These are phyloP conservation scores for Licmophora abbreviata DNA, from an alignment of 108 stramenopile genomes.

Conservation along the genomic window DNA sequence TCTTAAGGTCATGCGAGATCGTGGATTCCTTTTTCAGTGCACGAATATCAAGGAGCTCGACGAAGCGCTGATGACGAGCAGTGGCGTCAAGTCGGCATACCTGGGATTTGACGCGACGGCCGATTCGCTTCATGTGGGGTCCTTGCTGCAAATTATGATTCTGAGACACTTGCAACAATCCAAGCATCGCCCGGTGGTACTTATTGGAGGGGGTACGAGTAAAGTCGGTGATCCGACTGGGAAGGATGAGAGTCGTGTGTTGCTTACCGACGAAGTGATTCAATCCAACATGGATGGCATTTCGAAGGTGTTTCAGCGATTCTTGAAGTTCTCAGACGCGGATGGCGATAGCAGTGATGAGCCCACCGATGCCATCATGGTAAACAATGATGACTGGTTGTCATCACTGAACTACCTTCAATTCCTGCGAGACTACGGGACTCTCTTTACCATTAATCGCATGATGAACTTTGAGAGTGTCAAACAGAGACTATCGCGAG, in stretches of 20 bases:
- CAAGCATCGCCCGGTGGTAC: slow-evolving; percentile 86
- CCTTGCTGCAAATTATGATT: slow-evolving; percentile 96
- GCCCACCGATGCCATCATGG: slow-evolving; percentile 73
- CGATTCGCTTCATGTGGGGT: slow-evolving; percentile 94
- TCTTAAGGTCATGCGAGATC: slow-evolving; percentile 68
- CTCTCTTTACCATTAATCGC: slow-evolving; percentile 95
- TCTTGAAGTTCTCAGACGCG: slow-evolving; percentile 58
- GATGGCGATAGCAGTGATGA: slow-evolving; percentile 13
- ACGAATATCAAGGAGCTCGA: slow-evolving; percentile 70
- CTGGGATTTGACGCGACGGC: slow-evolving; percentile 99
- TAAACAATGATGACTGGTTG: slow-evolving; percentile 97
- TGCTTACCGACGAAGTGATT: slow-evolving; percentile 83
- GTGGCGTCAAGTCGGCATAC: slow-evolving; percentile 58
- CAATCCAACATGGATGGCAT: slow-evolving; percentile 74
- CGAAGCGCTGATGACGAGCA: slow-evolving; percentile 18
- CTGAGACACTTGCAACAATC: slow-evolving; percentile 84
- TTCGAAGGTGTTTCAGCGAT: slow-evolving; percentile 71
- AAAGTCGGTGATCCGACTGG: slow-evolving; percentile 98
- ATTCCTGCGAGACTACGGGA: slow-evolving; percentile 94
- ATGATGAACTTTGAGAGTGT: slow-evolving; percentile 96
- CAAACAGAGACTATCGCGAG: slow-evolving; percentile 82
- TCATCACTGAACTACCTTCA: slow-evolving; percentile 69
- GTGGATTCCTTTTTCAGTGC: slow-evolving; percentile 85
- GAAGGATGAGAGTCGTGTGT: slow-evolving; percentile 86
- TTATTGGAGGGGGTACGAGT: slow-evolving; percentile 93